Base-by-base conservation (phyloP, 2,329 filamentous ascomycete species). In the Aspergillus pseudoglaucus region DNA sequence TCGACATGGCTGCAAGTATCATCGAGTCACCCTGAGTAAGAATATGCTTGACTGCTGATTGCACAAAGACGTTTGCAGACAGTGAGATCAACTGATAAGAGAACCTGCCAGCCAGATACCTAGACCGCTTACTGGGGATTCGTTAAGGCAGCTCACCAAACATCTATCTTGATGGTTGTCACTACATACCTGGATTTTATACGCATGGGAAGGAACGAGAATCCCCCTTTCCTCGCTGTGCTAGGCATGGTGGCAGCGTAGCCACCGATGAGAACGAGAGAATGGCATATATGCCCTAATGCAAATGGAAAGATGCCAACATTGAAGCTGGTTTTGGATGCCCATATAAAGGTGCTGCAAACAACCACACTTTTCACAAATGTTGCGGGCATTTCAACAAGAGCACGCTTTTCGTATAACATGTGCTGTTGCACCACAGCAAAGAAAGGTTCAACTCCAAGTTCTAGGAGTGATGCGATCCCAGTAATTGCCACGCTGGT, bases 1-100 rank as follows among this genome's bases (percentile, higher is more conserved):
- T 83, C 6, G 90, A 85, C 48, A 97, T 76, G 10, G 84, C 72
- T 14, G 87, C 85, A 53, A 98, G 85, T 44, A 97, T 82, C 57
- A 97, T 81, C 1, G 90, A 89, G 70, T 98, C 93, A 50, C 91
- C 93, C 70, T 97, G 90, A 0, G 93, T 97, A 45, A 98, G 80
- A 45, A 97, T 65, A 65, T 97, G 91, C 69, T 98, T 98, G 60
- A 97, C 82, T 17, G 89, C 71, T 32, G 88, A 90, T 70, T 98
- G 93, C 6, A 90, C 74, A 70, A 90, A 91, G 66, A 97, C 81
- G 60, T 85, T 94, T n/a, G 79, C 76, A 3, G 86, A 86, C 3
- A 97, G 79, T 14, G 78, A 78, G 23, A 93, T 71, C 1, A 94
- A 82, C 1, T 83, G 79, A 9, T 73, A 73, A 50, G 88, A 86